Conservation (phyloP, 2,329 filamentous ascomycete species). For the Microsporum ferrugineum region DNA sequence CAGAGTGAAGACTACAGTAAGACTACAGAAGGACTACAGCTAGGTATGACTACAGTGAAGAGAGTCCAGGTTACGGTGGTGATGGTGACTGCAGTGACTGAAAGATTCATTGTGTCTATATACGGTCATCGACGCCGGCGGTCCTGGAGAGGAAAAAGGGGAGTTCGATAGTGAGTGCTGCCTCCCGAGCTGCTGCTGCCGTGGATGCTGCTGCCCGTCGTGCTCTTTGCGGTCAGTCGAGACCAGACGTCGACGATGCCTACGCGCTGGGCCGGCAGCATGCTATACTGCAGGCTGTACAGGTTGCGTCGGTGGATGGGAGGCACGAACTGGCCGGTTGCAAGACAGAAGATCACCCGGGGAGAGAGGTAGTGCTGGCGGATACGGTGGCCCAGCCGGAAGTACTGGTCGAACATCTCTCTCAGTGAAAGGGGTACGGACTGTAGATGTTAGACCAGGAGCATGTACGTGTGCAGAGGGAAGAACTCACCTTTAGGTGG, state of each 20-base stretch:
- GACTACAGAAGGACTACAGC: too few relatives aligned
- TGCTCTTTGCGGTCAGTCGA: constrained; percentile 46
- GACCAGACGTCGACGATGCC: constrained; percentile 80
- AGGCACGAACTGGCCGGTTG: constrained; percentile 85
- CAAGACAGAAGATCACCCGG: constrained; percentile 72
- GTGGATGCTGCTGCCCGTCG: constrained; percentile 18
- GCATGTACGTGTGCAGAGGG: not conserved
- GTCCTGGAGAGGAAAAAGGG: constrained; percentile 11
- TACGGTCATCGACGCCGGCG: not conserved
- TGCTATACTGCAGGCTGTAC: constrained; percentile 95
- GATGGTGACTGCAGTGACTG: not conserved
- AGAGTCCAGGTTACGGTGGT: not conserved
- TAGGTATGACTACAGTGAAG: not conserved
- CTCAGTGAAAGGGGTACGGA: constrained; percentile 79
- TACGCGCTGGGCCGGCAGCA: constrained; percentile 74
- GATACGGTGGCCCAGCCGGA: constrained; percentile 82
- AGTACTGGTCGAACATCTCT: constrained; percentile 97
- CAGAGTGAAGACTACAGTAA: too few relatives aligned
- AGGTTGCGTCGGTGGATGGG: constrained; percentile 90
- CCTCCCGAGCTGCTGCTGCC: constrained; percentile 19
- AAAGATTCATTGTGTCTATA: not conserved
- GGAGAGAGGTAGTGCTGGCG: constrained; percentile 91
- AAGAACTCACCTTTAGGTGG: constrained; percentile 58
- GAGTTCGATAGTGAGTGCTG: constrained; percentile 24
- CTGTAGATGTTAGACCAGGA: constrained; percentile 31